Percentiles rank a stretch among this genome's conserved stretches.
These are phyloP conservation scores for Centrapalus pauciflorus DNA, from an alignment of 129 eudicot species.

Conservation along the genomic window DNA sequence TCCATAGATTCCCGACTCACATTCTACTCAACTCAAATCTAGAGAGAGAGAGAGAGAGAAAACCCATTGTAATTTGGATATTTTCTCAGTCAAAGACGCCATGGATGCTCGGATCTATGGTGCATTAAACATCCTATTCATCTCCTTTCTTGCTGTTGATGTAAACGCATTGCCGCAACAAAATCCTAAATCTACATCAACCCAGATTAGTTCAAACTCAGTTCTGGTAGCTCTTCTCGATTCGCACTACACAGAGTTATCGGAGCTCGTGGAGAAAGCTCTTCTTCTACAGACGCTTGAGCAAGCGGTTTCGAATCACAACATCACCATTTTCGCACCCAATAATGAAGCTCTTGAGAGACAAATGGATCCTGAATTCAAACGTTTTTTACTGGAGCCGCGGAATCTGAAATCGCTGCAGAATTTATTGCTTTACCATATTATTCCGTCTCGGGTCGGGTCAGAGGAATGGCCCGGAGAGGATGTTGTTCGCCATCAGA, in stretches of 20 bases:
- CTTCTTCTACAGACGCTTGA: slow-evolving; percentile 62
- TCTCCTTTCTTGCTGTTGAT: neutral
- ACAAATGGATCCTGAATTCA: slow-evolving; percentile 68
- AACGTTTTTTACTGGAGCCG: slow-evolving; percentile 71
- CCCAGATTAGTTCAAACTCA: slow-evolving; percentile 68
- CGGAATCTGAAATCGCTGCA: slow-evolving; percentile 68
- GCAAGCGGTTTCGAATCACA: slow-evolving; percentile 45
- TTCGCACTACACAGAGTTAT: slow-evolving; percentile 71
- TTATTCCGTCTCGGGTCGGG: slow-evolving; percentile 58
- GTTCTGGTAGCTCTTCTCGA: slow-evolving; percentile 77
- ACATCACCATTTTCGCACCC: slow-evolving; percentile 84
- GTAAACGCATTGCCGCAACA: slow-evolving; percentile 38
- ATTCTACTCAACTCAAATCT: neutral
- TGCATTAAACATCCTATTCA: slow-evolving; percentile 17
- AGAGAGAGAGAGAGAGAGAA: neutral
- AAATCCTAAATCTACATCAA: slow-evolving; percentile 1
- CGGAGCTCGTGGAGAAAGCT: slow-evolving; percentile 79
- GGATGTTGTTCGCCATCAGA: slow-evolving; percentile 18
- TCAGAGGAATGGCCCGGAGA: slow-evolving; percentile 50
- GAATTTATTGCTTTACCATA: slow-evolving; percentile 56
- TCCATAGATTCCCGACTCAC: neutral
- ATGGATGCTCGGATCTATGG: slow-evolving; percentile 68
- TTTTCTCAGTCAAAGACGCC: slow-evolving; percentile 24
- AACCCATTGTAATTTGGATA: neutral
- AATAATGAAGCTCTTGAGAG: slow-evolving; percentile 66